Evolutionary conservation across 164 flowering plant species (phyloP).

Genomic region (Buxus sempervirens): DNA sequence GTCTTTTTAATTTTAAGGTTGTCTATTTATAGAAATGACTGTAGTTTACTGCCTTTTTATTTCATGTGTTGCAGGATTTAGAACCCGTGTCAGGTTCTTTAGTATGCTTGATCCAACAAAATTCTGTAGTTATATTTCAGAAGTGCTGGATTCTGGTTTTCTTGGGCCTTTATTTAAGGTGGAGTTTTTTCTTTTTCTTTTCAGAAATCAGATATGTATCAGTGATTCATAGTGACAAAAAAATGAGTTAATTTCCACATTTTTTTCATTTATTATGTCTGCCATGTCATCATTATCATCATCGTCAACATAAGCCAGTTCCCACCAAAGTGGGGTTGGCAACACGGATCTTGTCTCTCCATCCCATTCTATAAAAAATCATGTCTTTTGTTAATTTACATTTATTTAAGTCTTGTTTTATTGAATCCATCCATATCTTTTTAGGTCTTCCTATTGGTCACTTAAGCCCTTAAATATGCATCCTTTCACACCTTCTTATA

Average conservation of each 20-base stretch:
- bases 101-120: slow-evolving; percentile 50
- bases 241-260: neutral
- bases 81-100: slow-evolving; percentile 57
- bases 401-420: no score
- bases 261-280: neutral
- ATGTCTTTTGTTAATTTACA: no score
- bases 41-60: neutral
- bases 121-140: slow-evolving; percentile 54
- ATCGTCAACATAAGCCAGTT: no score
- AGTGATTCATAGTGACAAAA: neutral
- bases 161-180: slow-evolving; percentile 89
- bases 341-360: no score
- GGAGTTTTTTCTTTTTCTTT: slow-evolving; percentile 1
- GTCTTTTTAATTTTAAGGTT: neutral
- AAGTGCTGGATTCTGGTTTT: slow-evolving; percentile 73
- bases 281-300: no score
- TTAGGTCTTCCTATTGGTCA: no score
- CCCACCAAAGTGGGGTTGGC: no score
- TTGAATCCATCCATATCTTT: no score
- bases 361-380: no score
- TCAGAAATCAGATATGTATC: slow-evolving; percentile 1
- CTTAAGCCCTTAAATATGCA: no score
- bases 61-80: slow-evolving; percentile 46
- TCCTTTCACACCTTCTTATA: no score
- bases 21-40: neutral